Conservation (phyloP, 2,329 filamentous ascomycete species). For the Talaromyces pinophilus region DNA sequence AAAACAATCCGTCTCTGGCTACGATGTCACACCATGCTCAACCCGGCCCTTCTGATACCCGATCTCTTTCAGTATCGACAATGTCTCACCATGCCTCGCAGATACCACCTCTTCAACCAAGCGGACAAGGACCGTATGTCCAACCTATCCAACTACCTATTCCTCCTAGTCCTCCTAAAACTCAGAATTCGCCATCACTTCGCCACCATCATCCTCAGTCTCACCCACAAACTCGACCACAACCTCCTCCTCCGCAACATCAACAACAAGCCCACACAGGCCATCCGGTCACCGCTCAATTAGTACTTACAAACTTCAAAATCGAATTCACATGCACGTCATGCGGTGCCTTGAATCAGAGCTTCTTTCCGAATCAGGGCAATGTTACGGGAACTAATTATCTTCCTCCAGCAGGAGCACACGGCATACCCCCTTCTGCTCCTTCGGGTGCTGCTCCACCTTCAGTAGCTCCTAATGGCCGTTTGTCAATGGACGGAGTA, state of each 20-base stretch:
- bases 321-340: constrained; percentile 44
- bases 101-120: constrained; percentile 30
- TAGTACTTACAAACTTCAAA: constrained; percentile 41
- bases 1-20: constrained; percentile 15
- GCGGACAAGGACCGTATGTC: constrained; percentile 25
- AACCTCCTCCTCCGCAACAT: constrained; percentile 26
- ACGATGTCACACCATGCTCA: constrained; percentile 27
- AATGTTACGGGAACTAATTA: constrained; percentile 37
- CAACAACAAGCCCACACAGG: constrained; percentile 29
- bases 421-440: constrained; percentile 16
- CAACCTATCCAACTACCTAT: constrained; percentile 16
- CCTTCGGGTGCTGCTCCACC: background rate
- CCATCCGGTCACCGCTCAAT: constrained; percentile 33
- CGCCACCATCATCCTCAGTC: constrained; percentile 20
- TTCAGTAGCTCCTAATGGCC: constrained; percentile 16
- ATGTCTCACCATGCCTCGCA: constrained; percentile 30
- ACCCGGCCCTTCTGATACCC: constrained; percentile 29
- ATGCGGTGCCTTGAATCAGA: constrained; percentile 42
- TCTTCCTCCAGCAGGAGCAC: constrained; percentile 11
- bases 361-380: constrained; percentile 42
- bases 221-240: constrained; percentile 26
- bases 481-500: constrained; percentile 15
- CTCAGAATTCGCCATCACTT: constrained; percentile 2
- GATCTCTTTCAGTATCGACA: constrained; percentile 22
- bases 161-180: constrained; percentile 15